These are phyloP conservation scores for Canavalia gladiata DNA, from an alignment of 306 rosid species.

Conservation along the genomic window DNA sequence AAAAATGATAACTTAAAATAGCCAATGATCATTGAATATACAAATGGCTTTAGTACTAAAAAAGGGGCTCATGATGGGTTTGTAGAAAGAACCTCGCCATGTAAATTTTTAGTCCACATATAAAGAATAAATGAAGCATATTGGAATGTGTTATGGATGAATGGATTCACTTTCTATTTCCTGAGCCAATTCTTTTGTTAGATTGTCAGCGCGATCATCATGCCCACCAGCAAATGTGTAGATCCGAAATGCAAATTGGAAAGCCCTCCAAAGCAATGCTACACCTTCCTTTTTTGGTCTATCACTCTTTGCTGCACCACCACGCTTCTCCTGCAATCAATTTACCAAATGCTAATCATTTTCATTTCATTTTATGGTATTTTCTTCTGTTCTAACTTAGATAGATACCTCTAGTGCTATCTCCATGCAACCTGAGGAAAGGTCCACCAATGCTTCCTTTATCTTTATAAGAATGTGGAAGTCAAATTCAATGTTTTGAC, in stretches of 20 bases:
- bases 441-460: constrained; percentile 80
- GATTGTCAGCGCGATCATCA: constrained; percentile 71
- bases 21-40: constrained; percentile 38
- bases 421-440: constrained; percentile 84
- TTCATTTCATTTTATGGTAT: background rate
- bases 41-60: constrained; percentile 40
- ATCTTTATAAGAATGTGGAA: constrained; percentile 66
- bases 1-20: constrained; percentile 34
- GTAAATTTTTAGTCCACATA: background rate
- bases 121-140: background rate
- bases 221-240: constrained; percentile 82
- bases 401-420: constrained; percentile 67
- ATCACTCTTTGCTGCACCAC: constrained; percentile 37
- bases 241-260: constrained; percentile 74
- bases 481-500: constrained; percentile 73
- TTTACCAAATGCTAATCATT: background rate
- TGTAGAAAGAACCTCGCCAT: constrained; percentile 34
- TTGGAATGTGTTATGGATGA: background rate
- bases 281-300: constrained; percentile 28
- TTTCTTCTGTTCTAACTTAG: background rate
- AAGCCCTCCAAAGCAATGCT: constrained; percentile 75
- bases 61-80: constrained; percentile 26
- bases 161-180: constrained; percentile 64
- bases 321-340: constrained; percentile 63
- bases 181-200: constrained; percentile 71